Percentiles rank a stretch among this genome's conserved stretches.
These are phyloP conservation scores for Tephrocybe rancida DNA, from an alignment of 768 basidiomycete genomes.

Conservation along the genomic window DNA sequence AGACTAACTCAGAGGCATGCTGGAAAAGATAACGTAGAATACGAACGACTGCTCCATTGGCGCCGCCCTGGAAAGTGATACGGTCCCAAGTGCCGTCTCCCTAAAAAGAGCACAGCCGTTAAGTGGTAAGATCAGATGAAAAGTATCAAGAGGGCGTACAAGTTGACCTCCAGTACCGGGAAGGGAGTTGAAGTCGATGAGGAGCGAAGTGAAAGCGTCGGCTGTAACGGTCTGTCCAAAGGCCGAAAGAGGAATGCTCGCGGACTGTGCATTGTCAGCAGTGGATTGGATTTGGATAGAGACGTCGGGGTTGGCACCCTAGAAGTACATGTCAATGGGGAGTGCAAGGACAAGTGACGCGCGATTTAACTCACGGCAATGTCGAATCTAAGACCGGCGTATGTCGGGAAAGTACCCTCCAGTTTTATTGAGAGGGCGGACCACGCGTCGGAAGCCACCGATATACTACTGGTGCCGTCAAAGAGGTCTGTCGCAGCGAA, in stretches of 20 bases:
- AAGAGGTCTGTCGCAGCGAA: slow-evolving; percentile 46
- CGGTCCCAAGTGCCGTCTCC: slow-evolving; percentile 50
- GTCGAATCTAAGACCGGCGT: slow-evolving; percentile 53
- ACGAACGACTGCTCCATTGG: slow-evolving; percentile 44
- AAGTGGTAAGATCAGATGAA: background rate
- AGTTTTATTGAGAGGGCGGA: slow-evolving; percentile 50
- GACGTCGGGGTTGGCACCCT: slow-evolving; percentile 49
- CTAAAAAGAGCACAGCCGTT: slow-evolving; percentile 21
- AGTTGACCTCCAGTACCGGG: slow-evolving; percentile 43
- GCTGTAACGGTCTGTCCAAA: slow-evolving; percentile 40
- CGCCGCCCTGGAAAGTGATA: slow-evolving; percentile 48
- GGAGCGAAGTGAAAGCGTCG: slow-evolving; percentile 41
- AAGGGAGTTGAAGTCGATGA: slow-evolving; percentile 49
- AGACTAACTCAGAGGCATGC: background rate
- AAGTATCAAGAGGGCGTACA: slow-evolving; percentile 19
- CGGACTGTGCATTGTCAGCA: slow-evolving; percentile 35
- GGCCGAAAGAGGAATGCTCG: slow-evolving; percentile 42
- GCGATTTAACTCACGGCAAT: slow-evolving; percentile 43
- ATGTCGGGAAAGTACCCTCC: slow-evolving; percentile 41
- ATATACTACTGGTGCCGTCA: slow-evolving; percentile 44
- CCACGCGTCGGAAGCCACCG: slow-evolving; percentile 41
- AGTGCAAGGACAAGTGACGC: background rate
- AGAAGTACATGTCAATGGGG: slow-evolving; percentile 1
- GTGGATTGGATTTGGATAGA: slow-evolving; percentile 42
- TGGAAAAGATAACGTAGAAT: background rate